Evolutionary conservation across 164 flowering plant species (phyloP), one percentile per base, ranked within the genome.

Genomic region (Vitis rupestris): DNA sequence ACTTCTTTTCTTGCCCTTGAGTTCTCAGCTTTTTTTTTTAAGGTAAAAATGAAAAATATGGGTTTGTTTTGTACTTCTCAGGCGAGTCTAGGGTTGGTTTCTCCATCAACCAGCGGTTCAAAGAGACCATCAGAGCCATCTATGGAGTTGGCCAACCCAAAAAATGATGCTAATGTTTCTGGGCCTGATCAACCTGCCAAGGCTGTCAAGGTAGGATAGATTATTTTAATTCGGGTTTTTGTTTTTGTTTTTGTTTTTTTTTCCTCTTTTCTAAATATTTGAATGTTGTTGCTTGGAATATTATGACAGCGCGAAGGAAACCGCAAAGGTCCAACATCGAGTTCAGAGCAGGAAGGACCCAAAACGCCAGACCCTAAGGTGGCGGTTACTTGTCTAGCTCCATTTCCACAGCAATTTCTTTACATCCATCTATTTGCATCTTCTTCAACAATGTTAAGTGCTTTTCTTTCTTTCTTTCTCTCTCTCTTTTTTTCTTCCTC

Each of bases 361-460:
- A 95, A 91, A 78, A 86, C 98, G 72, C 93, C 93, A 23, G 98
- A 94, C 66, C 88, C 99, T 31, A 94, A 94, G 94, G 99, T 92
- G 57, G 29, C 4, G 59, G 29, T 49, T 37, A 63, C 59, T 59
- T 8, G 6, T 62, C 10, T 53, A 16, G 13, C 27, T 29, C 30
- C n/a, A 1, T 16, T 19, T 50, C 55, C 61, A 12, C 27, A 23
- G 27, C 27, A 23, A 23, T n/a, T 56, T 66, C 2, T n/a, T 3
- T 72, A 7, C 1, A 60, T 27, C 3, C 10, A 60, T 11, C 27
- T 3, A 2, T 9, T 9, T 15, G 7, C 14, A 60, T 27, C 37
- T 23, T 19, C 44, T 37, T 2, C 44, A 3, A 64, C 55, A 49
- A 48, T 49, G 66, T 19, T 50, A 7, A 55, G 10, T 56, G 9